Conservation (phyloP, 176 grass and related monocot species). For the Calamus simplicifolius region DNA sequence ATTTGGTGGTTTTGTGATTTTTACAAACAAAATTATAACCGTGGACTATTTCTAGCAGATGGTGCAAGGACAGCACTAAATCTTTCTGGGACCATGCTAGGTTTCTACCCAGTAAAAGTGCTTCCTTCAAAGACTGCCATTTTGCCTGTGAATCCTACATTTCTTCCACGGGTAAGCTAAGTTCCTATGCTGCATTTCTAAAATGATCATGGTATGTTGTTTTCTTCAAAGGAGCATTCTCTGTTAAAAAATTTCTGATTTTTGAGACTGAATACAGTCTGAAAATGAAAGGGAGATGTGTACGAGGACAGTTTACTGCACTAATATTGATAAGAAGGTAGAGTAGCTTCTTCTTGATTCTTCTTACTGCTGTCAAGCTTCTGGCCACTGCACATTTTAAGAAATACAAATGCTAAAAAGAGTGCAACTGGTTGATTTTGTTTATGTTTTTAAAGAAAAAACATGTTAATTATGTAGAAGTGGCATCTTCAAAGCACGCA, state of each 20-base stretch:
- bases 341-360: background rate
- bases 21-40: background rate
- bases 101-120: conserved; percentile 81
- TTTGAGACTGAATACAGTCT: conserved; percentile 31
- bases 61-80: conserved; percentile 67
- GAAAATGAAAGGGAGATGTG: conserved; percentile 89
- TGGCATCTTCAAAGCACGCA: too few species aligned
- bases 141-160: conserved; percentile 85
- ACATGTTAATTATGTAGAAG: too few species aligned
- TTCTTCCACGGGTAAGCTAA: conserved; percentile 63
- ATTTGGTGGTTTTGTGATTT: too few species aligned
- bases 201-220: too few species aligned
- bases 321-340: conserved; percentile 98
- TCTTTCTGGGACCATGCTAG: conserved; percentile 63
- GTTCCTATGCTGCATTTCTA: too few species aligned
- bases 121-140: conserved; percentile 94
- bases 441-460: too few species aligned
- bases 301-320: conserved; percentile 90
- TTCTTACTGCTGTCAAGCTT: too few species aligned
- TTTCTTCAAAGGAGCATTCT: too few species aligned
- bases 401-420: too few species aligned
- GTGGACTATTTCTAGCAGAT: conserved; percentile 36
- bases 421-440: too few species aligned
- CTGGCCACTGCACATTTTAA: too few species aligned
- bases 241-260: too few species aligned